Evolutionary conservation across 192 early-diverging fungal species (phyloP), one percentile per base, ranked within the genome.

Genomic region (Coemansia erecta): DNA sequence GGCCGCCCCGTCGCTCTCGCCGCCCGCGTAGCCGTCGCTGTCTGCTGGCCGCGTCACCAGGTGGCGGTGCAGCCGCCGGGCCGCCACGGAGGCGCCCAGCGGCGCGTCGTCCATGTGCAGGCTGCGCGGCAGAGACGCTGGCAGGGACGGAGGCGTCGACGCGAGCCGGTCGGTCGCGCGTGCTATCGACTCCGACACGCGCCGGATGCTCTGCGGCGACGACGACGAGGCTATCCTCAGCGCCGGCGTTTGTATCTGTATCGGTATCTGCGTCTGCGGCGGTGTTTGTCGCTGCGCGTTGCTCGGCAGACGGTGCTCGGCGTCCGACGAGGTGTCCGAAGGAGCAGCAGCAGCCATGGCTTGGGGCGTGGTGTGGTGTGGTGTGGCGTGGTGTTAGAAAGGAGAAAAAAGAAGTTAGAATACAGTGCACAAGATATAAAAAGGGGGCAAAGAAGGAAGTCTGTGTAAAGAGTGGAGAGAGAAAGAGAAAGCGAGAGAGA

Each of bases 41-140:
- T 18, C 33, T 18, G 53, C 59, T 22, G 47, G 64, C 47, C 81
- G 80, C 23, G 83, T 84, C 26, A 90, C 87, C 53, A 90, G 80
- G 59, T 90, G 87, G 46, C 85, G 85, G 59, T 78, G 85, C 23
- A 90, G 77, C 47, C 87, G 83, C 62, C 86, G 83, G 10, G 85
- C 87, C 8, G 77, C 73, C 24, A 50, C 69, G 19, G 47, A 42
- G 40, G 52, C 57, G 53, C 57, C 59, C 15, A 64, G 62, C 26
- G 45, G 26, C 19, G 47, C 19, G 14, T 66, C 63, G 12, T 69
- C 67, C 51, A 65, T 3, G 31, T 64, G 60, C 57, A 67, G 31
- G 55, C 68, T 77, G 65, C 68, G 75, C 26, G 75, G 63, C 5
- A 77, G 55, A 45, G 68, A 71, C 18, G 65, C 58, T 24, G 75